These are phyloP conservation scores for Penicillium sp. DNA, from an alignment of 2,329 filamentous ascomycete genomes.

Conservation along the genomic window DNA sequence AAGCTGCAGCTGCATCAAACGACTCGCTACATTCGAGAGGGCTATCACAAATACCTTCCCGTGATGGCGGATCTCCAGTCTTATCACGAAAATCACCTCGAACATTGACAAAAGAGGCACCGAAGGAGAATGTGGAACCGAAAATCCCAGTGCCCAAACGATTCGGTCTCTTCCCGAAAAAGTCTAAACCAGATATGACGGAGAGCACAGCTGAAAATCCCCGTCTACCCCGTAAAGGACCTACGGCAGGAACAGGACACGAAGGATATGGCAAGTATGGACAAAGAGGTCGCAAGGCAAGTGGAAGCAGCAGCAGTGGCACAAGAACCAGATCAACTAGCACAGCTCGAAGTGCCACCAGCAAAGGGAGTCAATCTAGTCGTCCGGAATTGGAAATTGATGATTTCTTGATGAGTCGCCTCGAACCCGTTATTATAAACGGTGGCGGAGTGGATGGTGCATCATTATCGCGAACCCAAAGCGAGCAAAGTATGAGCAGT, in stretches of 20 bases:
- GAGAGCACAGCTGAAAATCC: constrained; percentile 54
- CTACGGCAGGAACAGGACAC: constrained; percentile 88
- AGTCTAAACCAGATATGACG: constrained; percentile 64
- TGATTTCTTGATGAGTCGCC: constrained; percentile 49
- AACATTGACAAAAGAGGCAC: constrained; percentile 39
- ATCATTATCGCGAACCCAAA: constrained; percentile 39
- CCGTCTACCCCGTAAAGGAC: constrained; percentile 68
- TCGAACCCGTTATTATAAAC: constrained; percentile 53
- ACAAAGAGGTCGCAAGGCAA: constrained; percentile 46
- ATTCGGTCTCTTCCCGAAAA: constrained; percentile 77
- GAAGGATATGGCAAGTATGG: constrained; percentile 61
- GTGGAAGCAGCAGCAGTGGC: constrained; percentile 42
- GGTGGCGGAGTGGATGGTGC: constrained; percentile 44
- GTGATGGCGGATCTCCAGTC: constrained; percentile 33
- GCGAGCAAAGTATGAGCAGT: constrained; percentile 42
- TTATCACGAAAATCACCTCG: constrained; percentile 31
- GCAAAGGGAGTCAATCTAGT: constrained; percentile 45
- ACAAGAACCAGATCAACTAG: constrained; percentile 45
- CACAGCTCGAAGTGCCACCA: constrained; percentile 39
- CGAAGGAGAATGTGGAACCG: constrained; percentile 30
- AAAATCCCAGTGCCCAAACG: constrained; percentile 54
- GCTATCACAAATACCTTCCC: constrained; percentile 35
- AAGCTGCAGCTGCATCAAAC: constrained; percentile 36
- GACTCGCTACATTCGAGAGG: constrained; percentile 41
- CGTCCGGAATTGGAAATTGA: constrained; percentile 48